Conservation (phyloP, 768 basidiomycete genomes). For the Naematelia aurantialba region DNA sequence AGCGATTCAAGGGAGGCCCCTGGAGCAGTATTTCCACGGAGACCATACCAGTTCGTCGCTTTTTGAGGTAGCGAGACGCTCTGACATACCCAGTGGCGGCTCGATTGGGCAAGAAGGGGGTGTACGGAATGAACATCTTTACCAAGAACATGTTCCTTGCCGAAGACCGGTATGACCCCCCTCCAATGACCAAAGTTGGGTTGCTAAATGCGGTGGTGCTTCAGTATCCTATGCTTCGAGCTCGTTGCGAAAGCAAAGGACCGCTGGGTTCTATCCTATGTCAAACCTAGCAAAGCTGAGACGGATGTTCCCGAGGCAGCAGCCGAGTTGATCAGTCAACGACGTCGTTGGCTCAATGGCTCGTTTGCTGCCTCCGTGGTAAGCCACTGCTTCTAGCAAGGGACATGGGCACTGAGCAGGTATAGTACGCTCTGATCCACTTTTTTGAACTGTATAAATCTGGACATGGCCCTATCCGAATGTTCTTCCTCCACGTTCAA, state of each 20-base stretch:
- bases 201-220: constrained; percentile 37
- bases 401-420: not conserved
- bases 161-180: constrained; percentile 59
- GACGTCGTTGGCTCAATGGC: constrained; percentile 94
- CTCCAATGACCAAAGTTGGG: not conserved
- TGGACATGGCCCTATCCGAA: constrained; percentile 75
- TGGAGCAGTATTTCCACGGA: constrained; percentile 56
- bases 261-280: constrained; percentile 83
- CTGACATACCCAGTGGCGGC: constrained; percentile 60
- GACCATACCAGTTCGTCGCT: constrained; percentile 56
- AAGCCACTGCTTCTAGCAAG: constrained; percentile 45
- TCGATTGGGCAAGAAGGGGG: constrained; percentile 86
- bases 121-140: constrained; percentile 92
- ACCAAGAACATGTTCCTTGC: constrained; percentile 82
- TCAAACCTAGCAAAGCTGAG: constrained; percentile 93
- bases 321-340: constrained; percentile 86
- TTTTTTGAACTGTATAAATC: constrained; percentile 86
- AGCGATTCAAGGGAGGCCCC: constrained; percentile 81
- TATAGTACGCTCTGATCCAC: constrained; percentile 66
- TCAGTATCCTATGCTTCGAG: constrained; percentile 89
- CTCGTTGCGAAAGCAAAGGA: constrained; percentile 85
- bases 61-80: not conserved
- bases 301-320: constrained; percentile 86
- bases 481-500: constrained; percentile 96
- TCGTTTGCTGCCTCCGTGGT: constrained; percentile 90